phyloP scores from a whole-genome alignment of 148 eudicot species.

The Salicornia ramosissima region DNA sequence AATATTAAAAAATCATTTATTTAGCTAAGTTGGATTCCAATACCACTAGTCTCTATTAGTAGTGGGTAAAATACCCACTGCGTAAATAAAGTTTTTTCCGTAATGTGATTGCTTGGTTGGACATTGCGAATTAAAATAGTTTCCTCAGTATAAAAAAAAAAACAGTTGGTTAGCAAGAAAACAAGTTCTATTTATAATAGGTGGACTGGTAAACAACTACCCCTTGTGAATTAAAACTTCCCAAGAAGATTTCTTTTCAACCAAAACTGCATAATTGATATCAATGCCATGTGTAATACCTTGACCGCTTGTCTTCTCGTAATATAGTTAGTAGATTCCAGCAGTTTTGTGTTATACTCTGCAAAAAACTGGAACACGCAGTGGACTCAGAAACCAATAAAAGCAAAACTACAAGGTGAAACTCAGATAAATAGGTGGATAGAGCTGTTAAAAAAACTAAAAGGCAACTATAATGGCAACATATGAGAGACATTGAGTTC shows the following conservation, averaged over 20 bases:
- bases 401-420: neutral
- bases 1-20: too few species aligned
- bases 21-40: too few species aligned
- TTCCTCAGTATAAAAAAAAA: neutral
- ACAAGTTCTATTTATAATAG: neutral
- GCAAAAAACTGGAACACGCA: conserved; percentile 32
- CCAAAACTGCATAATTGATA: too few species aligned
- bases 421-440: neutral
- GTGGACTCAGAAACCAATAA: conserved; percentile 1
- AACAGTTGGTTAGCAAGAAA: neutral
- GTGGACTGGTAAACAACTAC: neutral
- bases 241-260: neutral
- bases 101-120: neutral
- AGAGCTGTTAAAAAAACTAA: neutral
- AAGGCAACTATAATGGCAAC: neutral
- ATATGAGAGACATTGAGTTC: neutral
- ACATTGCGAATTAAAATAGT: neutral
- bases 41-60: too few species aligned
- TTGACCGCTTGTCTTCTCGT: conserved; percentile 86
- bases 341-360: conserved; percentile 79
- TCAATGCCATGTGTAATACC: conserved; percentile 32
- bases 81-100: too few species aligned
- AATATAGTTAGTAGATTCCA: conserved; percentile 82
- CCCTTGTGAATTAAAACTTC: neutral
- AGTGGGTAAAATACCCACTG: too few species aligned